phyloP scores from a whole-genome alignment of 139 green algal species.

The Chlamydomonas eustigma region DNA sequence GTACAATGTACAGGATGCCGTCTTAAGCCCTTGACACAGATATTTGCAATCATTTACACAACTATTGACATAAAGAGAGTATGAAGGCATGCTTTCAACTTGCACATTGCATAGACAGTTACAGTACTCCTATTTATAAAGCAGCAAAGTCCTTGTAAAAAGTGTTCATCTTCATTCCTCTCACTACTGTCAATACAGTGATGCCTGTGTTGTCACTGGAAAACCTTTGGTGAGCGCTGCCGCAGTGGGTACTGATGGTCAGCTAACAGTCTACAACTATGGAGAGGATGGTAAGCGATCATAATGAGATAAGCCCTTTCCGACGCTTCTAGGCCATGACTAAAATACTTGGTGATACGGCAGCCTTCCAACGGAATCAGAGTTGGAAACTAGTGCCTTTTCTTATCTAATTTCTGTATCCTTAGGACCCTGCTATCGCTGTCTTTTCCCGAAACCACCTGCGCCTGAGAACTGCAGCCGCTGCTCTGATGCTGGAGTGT shows the following conservation, averaged over 20 bases:
- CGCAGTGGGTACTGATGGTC: conserved; percentile 86
- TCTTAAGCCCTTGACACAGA: no score
- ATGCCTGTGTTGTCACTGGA: conserved; percentile 67
- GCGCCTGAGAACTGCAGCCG: conserved; percentile 68
- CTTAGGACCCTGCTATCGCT: conserved; percentile 58
- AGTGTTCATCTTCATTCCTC: neutral
- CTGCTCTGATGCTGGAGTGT: conserved; percentile 87
- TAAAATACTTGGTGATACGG: neutral
- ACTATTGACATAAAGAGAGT: no score
- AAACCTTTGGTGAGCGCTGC: conserved; percentile 78
- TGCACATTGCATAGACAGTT: no score
- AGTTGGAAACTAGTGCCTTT: no score
- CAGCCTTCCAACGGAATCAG: neutral
- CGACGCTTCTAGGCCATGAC: no score
- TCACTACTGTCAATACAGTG: conserved; percentile 34
- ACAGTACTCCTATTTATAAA: no score
- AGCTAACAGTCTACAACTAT: conserved; percentile 90
- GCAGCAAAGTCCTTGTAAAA: no score
- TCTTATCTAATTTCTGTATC: no score
- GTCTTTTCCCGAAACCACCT: conserved; percentile 86
- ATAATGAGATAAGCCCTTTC: no score
- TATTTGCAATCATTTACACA: no score
- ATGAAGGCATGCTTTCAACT: no score
- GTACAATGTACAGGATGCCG: no score
- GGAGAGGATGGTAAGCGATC: conserved; percentile 47